Evolutionary conservation across 1,284 basidiomycete genomes (phyloP).

Genomic region (Phaffia rhodozyma): DNA sequence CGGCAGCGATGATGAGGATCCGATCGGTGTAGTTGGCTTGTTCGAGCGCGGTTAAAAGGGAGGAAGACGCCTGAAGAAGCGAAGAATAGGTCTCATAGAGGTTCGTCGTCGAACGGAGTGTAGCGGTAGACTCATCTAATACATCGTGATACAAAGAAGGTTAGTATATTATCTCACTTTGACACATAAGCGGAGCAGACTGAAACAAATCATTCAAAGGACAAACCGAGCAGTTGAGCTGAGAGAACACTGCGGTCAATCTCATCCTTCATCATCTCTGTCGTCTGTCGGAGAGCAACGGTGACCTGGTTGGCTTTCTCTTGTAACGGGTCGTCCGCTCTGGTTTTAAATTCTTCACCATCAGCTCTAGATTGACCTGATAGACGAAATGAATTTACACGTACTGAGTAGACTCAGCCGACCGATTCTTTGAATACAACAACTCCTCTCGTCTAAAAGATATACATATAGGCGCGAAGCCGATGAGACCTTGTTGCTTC

Average conservation of each 20-base stretch:
- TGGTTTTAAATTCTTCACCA: not conserved
- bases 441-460: slow-evolving; percentile 26
- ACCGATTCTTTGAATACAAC: slow-evolving; percentile 9
- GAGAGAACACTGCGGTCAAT: slow-evolving; percentile 76
- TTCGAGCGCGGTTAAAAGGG: slow-evolving; percentile 71
- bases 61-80: slow-evolving; percentile 63
- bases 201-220: not conserved
- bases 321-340: slow-evolving; percentile 65
- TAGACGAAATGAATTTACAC: not conserved
- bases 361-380: not conserved
- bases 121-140: slow-evolving; percentile 65
- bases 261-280: slow-evolving; percentile 75
- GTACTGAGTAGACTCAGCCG: slow-evolving; percentile 2
- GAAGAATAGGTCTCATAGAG: slow-evolving; percentile 66
- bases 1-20: slow-evolving; percentile 60
- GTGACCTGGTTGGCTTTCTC: slow-evolving; percentile 77
- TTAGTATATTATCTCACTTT: slow-evolving; percentile 1
- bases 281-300: slow-evolving; percentile 67
- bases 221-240: slow-evolving; percentile 66
- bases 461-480: not conserved
- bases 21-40: slow-evolving; percentile 86
- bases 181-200: not conserved
- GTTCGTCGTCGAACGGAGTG: slow-evolving; percentile 57
- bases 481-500: not conserved
- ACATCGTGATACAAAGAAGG: not conserved